Evolutionary conservation across 148 eudicot species (phyloP), one percentile per base, ranked within the genome.

Genomic region (Arctostaphylos glauca): DNA sequence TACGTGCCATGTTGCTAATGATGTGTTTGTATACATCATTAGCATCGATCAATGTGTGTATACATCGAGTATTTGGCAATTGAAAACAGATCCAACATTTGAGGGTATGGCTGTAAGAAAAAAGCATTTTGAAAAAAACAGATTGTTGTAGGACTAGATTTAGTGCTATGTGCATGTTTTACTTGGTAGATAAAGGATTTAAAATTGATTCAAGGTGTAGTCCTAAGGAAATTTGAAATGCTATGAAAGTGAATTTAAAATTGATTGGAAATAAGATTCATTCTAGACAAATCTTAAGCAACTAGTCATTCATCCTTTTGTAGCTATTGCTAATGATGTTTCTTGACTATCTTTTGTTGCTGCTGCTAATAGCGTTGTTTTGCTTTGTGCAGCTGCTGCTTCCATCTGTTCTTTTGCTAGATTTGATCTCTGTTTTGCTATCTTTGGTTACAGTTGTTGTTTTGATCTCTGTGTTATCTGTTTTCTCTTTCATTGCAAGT

Each of bases 1-100:
- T 31, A 31, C 38, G 1, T 31, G 38, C 38, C 38, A 31, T 31
- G 38, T 1, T 31, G 38, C 38, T 31, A 31, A 31, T 31, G 38
- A 31, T 31, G 38, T 31, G 38, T 31, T 0, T 31, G 38, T 31
- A 31, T 31, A 31, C 38, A 31, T 31, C 84, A 47, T 12, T 89
- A 87, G 58, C 87, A 85, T 83, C 87, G 83, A 83, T 83, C 71
- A 50, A 31, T 31, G 38, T 31, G 31, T 82, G 77, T 78, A 86
- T 79, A 80, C 86, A 75, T 70, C 5, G 41, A 82, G 43, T 43
- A 71, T 71, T 54, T 66, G 82, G 23, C 47, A 41, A 25, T 25
- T 80, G 48, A 23, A 41, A 13, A 44, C 74, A 5, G 41, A 53
- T 71, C 21, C 12, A 49, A 31, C 25, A 80, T 50, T 54, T 12